Conservation (phyloP, 108 stramenopile genomes). For the Cyclotella baltica region DNA sequence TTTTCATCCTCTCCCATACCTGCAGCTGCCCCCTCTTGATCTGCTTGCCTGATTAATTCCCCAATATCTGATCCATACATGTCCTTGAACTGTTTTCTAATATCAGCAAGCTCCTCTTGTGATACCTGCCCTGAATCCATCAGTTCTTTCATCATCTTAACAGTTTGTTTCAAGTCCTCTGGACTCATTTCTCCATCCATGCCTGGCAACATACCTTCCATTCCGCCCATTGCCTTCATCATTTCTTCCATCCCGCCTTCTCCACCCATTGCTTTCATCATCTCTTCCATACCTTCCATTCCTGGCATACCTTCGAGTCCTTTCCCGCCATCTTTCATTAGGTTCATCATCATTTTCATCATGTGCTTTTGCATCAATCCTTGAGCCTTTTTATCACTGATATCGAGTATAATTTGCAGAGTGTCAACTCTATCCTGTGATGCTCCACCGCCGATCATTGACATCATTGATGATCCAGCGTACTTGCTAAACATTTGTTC, state of each 20-base stretch:
- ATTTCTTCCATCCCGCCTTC: slow-evolving; percentile 59
- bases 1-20: slow-evolving; percentile 63
- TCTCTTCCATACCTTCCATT: slow-evolving; percentile 84
- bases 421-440: slow-evolving; percentile 67
- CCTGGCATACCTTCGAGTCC: slow-evolving; percentile 57
- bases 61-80: slow-evolving; percentile 78
- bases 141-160: slow-evolving; percentile 68
- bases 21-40: slow-evolving; percentile 49
- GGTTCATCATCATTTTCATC: slow-evolving; percentile 89
- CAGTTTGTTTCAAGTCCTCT: slow-evolving; percentile 78
- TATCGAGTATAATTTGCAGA: slow-evolving; percentile 80
- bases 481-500: slow-evolving; percentile 87
- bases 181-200: slow-evolving; percentile 64
- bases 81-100: slow-evolving; percentile 79
- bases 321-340: slow-evolving; percentile 77
- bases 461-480: slow-evolving; percentile 71
- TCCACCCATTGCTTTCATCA: slow-evolving; percentile 80
- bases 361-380: slow-evolving; percentile 87
- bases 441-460: slow-evolving; percentile 53
- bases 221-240: too few relatives aligned
- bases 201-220: too few relatives aligned
- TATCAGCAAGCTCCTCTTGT: slow-evolving; percentile 66
- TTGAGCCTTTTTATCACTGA: slow-evolving; percentile 83
- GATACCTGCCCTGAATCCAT: slow-evolving; percentile 80
- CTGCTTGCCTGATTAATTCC: slow-evolving; percentile 76